phyloP scores from a whole-genome alignment of 768 basidiomycete genomes.

The Kwoniella bestiolae region DNA sequence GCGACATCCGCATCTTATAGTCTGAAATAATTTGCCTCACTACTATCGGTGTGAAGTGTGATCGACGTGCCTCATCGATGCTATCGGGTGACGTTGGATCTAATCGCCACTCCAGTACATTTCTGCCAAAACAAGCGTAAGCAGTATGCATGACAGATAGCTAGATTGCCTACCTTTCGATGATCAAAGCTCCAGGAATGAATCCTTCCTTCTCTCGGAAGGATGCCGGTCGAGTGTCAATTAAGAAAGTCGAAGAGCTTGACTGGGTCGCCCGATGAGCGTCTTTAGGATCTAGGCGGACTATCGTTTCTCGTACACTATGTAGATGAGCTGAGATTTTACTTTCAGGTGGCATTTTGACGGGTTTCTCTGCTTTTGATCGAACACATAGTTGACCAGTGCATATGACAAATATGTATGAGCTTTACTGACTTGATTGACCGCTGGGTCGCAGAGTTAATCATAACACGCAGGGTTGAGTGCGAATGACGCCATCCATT shows the following conservation, averaged over 20 bases:
- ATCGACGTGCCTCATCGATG: neutral
- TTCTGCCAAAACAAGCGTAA: neutral
- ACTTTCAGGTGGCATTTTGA: no score
- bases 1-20: neutral
- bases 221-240: slow-evolving; percentile 10
- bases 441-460: no score
- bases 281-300: neutral
- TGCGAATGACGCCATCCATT: no score
- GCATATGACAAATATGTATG: no score
- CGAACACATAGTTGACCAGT: no score
- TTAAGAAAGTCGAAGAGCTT: neutral
- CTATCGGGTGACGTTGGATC: slow-evolving; percentile 11
- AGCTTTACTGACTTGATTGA: no score
- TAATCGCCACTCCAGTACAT: slow-evolving; percentile 16
- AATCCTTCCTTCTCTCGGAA: slow-evolving; percentile 3
- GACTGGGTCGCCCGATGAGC: neutral
- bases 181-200: slow-evolving; percentile 8
- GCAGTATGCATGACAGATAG: neutral
- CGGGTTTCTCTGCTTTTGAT: no score
- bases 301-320: no score
- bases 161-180: slow-evolving; percentile 6
- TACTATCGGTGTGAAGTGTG: slow-evolving; percentile 10
- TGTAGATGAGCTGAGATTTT: no score
- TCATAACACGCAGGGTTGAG: no score
- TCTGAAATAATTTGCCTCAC: neutral